A percentile compares a stretch with the other conserved stretches of the same genome.
phyloP scores from a whole-genome alignment of 2,329 filamentous ascomycete species.

The Fusarium sp. region DNA sequence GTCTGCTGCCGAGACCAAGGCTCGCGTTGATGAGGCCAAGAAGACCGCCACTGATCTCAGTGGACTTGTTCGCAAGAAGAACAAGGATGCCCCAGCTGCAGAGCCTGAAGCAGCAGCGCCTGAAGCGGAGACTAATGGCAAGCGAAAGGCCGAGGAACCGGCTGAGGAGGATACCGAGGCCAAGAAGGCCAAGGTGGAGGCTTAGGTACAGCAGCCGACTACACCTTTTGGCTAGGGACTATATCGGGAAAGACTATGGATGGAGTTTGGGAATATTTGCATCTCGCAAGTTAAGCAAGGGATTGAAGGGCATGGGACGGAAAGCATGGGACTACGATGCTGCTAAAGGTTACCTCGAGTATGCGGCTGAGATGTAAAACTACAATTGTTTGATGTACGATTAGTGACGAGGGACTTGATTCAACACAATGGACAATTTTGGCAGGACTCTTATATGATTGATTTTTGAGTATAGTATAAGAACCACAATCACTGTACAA shows the following conservation, averaged over 20 bases:
- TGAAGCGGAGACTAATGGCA: constrained; percentile 57
- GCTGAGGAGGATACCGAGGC: constrained; percentile 50
- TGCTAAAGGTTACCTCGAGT: constrained; percentile 7
- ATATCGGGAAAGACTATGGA: constrained; percentile 1
- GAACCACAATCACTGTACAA: background rate
- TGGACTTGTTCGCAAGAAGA: constrained; percentile 82
- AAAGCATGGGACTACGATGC: constrained; percentile 14
- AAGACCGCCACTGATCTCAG: constrained; percentile 81
- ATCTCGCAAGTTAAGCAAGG: constrained; percentile 15
- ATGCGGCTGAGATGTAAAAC: constrained; percentile 21
- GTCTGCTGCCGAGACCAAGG: constrained; percentile 71
- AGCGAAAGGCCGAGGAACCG: constrained; percentile 54
- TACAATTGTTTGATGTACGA: constrained; percentile 25
- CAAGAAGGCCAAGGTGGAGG: constrained; percentile 57
- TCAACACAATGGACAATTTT: constrained; percentile 1
- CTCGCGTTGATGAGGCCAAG: constrained; percentile 79
- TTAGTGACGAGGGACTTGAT: constrained; percentile 11
- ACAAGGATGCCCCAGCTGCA: constrained; percentile 50
- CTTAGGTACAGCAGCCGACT: constrained; percentile 20
- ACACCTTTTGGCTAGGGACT: constrained; percentile 5
- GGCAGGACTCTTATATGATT: background rate
- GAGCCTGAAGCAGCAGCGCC: constrained; percentile 42
- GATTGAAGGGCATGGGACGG: constrained; percentile 6
- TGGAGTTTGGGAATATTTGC: constrained; percentile 37
- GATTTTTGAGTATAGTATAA: constrained; percentile 3